Percentiles rank a stretch among this genome's conserved stretches.
These are phyloP conservation scores for Mortierella sp. DNA, from an alignment of 371 early-diverging fungal species.

Conservation along the genomic window DNA sequence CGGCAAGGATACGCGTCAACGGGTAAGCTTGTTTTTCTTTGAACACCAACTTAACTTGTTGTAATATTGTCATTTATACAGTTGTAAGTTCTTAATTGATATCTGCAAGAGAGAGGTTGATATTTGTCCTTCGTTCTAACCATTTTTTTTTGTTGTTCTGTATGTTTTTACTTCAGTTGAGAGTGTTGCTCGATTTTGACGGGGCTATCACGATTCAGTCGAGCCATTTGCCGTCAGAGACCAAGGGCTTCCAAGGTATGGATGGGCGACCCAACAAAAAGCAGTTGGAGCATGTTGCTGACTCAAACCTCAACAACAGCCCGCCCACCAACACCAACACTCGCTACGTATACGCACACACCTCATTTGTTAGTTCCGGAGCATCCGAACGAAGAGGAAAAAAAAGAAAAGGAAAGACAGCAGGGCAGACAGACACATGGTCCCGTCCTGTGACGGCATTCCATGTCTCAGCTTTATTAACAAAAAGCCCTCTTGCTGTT, in stretches of 20 bases:
- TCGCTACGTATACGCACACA: no score
- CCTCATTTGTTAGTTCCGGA: no score
- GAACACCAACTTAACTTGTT: no score
- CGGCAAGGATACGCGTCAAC: constrained; percentile 49
- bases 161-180: constrained; percentile 51
- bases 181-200: constrained; percentile 60
- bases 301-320: no score
- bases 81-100: neutral
- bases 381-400: neutral
- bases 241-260: constrained; percentile 27
- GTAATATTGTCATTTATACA: no score
- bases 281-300: no score
- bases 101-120: neutral
- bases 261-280: no score
- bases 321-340: no score
- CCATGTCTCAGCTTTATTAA: constrained; percentile 7
- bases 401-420: no score
- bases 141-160: neutral
- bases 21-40: no score
- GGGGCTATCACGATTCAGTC: constrained; percentile 60
- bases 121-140: neutral
- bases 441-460: neutral
- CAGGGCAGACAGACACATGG: no score
- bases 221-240: constrained; percentile 54
- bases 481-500: neutral